Base-by-base conservation (phyloP, 345 rosid genomes). In the Lepidium sativum region DNA sequence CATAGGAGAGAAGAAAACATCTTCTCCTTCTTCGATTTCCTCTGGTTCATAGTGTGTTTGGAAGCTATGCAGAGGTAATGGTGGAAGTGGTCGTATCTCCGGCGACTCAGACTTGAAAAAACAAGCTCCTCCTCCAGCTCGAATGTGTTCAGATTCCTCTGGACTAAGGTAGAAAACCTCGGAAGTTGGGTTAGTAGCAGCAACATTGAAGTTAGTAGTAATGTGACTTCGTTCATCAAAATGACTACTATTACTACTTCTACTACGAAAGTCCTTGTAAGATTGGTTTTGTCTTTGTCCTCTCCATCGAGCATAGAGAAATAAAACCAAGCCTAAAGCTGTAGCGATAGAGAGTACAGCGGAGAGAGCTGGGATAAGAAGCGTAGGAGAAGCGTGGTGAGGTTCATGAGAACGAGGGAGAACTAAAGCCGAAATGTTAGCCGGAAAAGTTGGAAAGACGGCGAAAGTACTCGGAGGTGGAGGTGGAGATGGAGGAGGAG, bases 41-140 rank as follows among this genome's bases (percentile, higher is more conserved):
- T 78, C 71, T 4, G 65, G 60, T 16, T 77, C 85, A 5, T 75
- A 79, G 71, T 74, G 74, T 54, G 51, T 84, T 71, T 70, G 40
- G 17, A 70, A 76, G 47, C 76, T 67, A 73, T 77, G 85, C 44
- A 82, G 50, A 6, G 80, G 73, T 14, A 94, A 82, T 3, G 99
- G 96, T 29, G 99, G 97, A 8, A 94, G 81, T 1, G 97, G 99
- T 2, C 81, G 87, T 35, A 94, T 85, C 79, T 90, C 99, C 65
- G 99, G 99, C 6, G 99, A 90, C 7, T 86, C 86, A 65, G 84
- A 51, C 63, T 85, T 90, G 43, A 77, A 54, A 33, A 80, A 82
- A 62, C 75, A 84, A 25, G 76, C 70, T 0, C 40, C 66, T 23
- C 44, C 57, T 23, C 44, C 57, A 44, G 34, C 43, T 40, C 64